phyloP scores from a whole-genome alignment of 78 protist genomes.

The Dictyostelium firmibasis region DNA sequence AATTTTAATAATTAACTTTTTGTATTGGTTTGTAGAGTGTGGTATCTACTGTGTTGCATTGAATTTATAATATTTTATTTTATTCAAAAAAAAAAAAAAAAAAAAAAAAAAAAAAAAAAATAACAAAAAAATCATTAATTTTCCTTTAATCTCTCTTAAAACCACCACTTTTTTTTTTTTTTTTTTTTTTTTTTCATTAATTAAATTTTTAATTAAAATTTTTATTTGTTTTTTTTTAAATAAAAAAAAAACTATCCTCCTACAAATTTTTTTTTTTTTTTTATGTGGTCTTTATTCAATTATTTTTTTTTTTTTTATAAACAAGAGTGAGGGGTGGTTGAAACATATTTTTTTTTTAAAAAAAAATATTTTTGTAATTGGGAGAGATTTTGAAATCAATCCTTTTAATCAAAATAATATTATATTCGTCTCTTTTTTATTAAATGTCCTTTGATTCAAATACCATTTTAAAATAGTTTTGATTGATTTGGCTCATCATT shows the following conservation, averaged over 20 bases:
- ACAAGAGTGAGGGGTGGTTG: background rate
- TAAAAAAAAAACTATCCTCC: background rate
- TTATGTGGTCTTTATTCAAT: background rate
- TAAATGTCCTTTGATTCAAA: background rate
- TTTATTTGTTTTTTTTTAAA: background rate
- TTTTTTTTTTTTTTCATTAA: background rate
- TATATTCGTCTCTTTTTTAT: background rate
- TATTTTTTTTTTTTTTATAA: background rate
- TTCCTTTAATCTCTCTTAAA: background rate
- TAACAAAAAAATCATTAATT: background rate
- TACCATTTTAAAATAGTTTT: background rate
- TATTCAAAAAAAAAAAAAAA: background rate
- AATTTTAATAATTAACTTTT: background rate
- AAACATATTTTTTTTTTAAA: background rate
- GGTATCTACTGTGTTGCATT: background rate
- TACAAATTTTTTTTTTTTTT: background rate
- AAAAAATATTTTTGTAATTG: background rate
- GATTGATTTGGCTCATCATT: background rate
- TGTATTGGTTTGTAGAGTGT: background rate
- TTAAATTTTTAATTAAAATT: background rate
- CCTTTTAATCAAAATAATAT: background rate
- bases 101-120: background rate
- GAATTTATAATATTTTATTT: background rate
- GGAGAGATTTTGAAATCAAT: background rate
- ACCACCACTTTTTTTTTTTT: background rate